These are phyloP conservation scores for Heritiera littoralis DNA, from an alignment of 345 rosid genomes.

Conservation along the genomic window DNA sequence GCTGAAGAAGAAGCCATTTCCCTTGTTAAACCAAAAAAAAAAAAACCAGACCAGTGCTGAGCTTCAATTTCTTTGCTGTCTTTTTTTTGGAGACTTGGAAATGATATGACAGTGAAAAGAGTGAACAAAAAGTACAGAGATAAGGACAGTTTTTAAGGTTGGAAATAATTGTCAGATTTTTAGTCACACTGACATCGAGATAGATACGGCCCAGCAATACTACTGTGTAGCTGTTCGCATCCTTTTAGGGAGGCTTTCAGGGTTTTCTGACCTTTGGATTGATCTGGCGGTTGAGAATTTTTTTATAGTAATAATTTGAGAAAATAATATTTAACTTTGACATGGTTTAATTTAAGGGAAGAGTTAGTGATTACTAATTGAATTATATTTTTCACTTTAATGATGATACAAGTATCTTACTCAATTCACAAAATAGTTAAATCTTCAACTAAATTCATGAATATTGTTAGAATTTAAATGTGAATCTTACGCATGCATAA, in stretches of 20 bases:
- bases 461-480: too few relatives aligned
- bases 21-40: too few relatives aligned
- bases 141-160: not conserved
- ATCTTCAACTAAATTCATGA: too few relatives aligned
- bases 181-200: conserved; percentile 1
- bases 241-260: too few relatives aligned
- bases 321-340: too few relatives aligned
- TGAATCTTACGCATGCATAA: too few relatives aligned
- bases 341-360: too few relatives aligned
- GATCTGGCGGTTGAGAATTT: not conserved
- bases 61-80: not conserved
- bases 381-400: too few relatives aligned
- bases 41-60: not conserved
- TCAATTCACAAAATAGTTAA: too few relatives aligned
- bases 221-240: not conserved
- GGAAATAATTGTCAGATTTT: not conserved
- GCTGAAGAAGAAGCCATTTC: conserved; percentile 16
- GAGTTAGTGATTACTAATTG: too few relatives aligned
- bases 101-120: not conserved
- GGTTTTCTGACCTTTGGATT: not conserved
- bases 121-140: not conserved
- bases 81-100: not conserved
- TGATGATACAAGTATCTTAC: too few relatives aligned
- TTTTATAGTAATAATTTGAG: not conserved
- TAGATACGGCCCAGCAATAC: not conserved